phyloP scores from a whole-genome alignment of 352 stramenopile genomes.

The Pythium volutum region DNA sequence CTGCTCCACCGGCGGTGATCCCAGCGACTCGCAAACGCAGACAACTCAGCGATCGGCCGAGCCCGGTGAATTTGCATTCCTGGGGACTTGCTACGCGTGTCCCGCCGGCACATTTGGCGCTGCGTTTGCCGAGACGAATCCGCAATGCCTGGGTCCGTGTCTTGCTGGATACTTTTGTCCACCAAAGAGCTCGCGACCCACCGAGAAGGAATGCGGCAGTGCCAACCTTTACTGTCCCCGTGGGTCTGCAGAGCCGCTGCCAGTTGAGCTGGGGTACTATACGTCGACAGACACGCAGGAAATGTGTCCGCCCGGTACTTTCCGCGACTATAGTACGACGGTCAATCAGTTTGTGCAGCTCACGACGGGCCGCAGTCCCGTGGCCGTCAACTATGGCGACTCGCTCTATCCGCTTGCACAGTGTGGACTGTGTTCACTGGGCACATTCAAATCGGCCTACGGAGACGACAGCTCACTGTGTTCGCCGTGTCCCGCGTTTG shows the following conservation, averaged over 20 bases:
- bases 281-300: slow-evolving; percentile 39
- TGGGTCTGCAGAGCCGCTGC: slow-evolving; percentile 21
- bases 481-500: slow-evolving; percentile 41
- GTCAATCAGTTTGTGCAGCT: slow-evolving; percentile 37
- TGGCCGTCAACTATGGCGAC: slow-evolving; percentile 64
- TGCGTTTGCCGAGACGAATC: slow-evolving; percentile 32
- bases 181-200: slow-evolving; percentile 38
- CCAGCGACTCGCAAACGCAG: slow-evolving; percentile 15
- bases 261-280: slow-evolving; percentile 39
- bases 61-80: slow-evolving; percentile 56
- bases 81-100: slow-evolving; percentile 58
- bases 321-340: slow-evolving; percentile 27
- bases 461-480: slow-evolving; percentile 55
- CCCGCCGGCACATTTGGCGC: slow-evolving; percentile 59
- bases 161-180: slow-evolving; percentile 67
- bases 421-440: slow-evolving; percentile 58
- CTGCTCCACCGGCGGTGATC: slow-evolving; percentile 19
- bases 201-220: slow-evolving; percentile 46
- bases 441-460: slow-evolving; percentile 61
- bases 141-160: slow-evolving; percentile 59
- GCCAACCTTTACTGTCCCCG: slow-evolving; percentile 46
- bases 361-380: slow-evolving; percentile 37
- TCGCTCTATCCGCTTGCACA: slow-evolving; percentile 43
- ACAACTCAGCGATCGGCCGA: slow-evolving; percentile 30
- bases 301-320: slow-evolving; percentile 37